These are phyloP conservation scores for Candida morakotiae DNA, from an alignment of 805 yeast species.

Conservation along the genomic window DNA sequence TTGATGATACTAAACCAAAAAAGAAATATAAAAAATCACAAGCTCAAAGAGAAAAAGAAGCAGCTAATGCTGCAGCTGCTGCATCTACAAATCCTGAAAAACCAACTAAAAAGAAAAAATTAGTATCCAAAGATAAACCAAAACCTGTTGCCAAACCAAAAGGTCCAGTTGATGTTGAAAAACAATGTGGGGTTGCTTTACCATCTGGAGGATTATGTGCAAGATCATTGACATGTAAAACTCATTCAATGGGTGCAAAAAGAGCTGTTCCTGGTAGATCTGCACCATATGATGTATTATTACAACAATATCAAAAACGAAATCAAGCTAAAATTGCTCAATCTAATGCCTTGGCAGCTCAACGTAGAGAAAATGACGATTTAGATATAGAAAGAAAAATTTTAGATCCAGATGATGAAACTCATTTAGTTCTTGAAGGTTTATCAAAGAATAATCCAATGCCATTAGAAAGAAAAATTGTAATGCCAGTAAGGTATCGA, in stretches of 20 bases:
- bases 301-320: constrained; percentile 86
- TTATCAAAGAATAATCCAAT: constrained; percentile 74
- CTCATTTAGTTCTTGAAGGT: constrained; percentile 87
- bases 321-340: constrained; percentile 90
- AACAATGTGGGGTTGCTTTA: constrained; percentile 92
- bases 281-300: constrained; percentile 82
- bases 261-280: constrained; percentile 92
- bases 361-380: constrained; percentile 63
- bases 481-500: constrained; percentile 67
- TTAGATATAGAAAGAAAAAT: constrained; percentile 35
- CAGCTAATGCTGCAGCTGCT: constrained; percentile 44
- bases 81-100: constrained; percentile 21
- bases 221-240: constrained; percentile 91
- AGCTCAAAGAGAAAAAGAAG: constrained; percentile 42
- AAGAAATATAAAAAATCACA: constrained; percentile 42
- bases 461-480: constrained; percentile 75
- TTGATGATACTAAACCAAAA: constrained; percentile 27
- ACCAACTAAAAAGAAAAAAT: constrained; percentile 8
- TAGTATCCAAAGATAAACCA: constrained; percentile 28
- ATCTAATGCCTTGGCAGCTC: constrained; percentile 74
- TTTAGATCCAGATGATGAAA: constrained; percentile 86
- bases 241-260: constrained; percentile 98
- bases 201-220: constrained; percentile 97
- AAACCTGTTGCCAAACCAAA: constrained; percentile 53
- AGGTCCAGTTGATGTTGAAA: constrained; percentile 86